Evolutionary conservation across 805 yeast species (phyloP).

Genomic region (Metschnikowia drakensbergensis): DNA sequence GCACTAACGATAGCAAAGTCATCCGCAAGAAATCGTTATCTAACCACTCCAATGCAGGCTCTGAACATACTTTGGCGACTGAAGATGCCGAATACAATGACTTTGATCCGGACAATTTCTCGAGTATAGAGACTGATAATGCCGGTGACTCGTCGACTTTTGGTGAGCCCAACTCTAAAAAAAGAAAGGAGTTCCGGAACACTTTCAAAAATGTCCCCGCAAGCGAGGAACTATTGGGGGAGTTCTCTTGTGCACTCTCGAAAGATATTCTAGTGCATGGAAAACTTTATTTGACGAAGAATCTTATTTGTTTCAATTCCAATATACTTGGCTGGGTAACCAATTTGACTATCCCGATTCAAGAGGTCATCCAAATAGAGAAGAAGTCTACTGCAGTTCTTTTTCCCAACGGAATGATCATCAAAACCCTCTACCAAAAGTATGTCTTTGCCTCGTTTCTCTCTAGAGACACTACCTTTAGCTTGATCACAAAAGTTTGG

Average conservation of each 20-base stretch:
- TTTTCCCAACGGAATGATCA: slow-evolving; percentile 65
- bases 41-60: slow-evolving; percentile 11
- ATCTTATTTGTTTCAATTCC: slow-evolving; percentile 58
- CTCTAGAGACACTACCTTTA: slow-evolving; percentile 53
- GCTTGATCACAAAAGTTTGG: slow-evolving; percentile 60
- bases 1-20: slow-evolving; percentile 19
- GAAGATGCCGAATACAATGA: slow-evolving; percentile 16
- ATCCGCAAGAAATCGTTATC: slow-evolving; percentile 21
- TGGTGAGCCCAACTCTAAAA: slow-evolving; percentile 27
- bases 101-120: slow-evolving; percentile 15
- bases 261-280: slow-evolving; percentile 69
- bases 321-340: slow-evolving; percentile 68
- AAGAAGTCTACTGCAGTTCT: slow-evolving; percentile 63
- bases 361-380: slow-evolving; percentile 59
- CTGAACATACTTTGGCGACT: slow-evolving; percentile 11
- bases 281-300: slow-evolving; percentile 53
- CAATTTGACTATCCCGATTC: slow-evolving; percentile 51
- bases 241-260: slow-evolving; percentile 61
- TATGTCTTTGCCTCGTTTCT: slow-evolving; percentile 64
- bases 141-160: slow-evolving; percentile 9
- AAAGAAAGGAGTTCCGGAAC: slow-evolving; percentile 59
- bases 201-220: slow-evolving; percentile 50
- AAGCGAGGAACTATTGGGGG: slow-evolving; percentile 54
- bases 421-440: slow-evolving; percentile 59
- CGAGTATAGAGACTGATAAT: slow-evolving; percentile 12